These are phyloP conservation scores for Symmetrospora coprosmae DNA, from an alignment of 768 basidiomycete genomes.

Conservation along the genomic window DNA sequence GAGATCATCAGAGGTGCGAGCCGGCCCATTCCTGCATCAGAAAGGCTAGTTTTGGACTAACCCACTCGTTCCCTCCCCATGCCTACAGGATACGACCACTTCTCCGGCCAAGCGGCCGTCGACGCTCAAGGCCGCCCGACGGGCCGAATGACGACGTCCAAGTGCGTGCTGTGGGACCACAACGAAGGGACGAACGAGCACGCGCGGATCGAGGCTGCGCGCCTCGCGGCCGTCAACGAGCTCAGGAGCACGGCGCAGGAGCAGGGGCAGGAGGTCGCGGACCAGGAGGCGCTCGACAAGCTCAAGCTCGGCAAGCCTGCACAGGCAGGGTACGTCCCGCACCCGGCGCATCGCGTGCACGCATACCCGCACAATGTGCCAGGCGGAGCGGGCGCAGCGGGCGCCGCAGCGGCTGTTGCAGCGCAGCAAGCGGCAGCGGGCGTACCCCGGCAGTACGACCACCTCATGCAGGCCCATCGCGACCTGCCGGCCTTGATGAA, in stretches of 20 bases:
- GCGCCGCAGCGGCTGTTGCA: too few relatives aligned
- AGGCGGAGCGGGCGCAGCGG: too few relatives aligned
- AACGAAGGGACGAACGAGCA: conserved; percentile 13
- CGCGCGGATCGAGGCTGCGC: conserved; percentile 28
- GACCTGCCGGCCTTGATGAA: too few relatives aligned
- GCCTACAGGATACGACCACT: neutral
- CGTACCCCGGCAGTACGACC: too few relatives aligned
- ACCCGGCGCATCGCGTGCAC: too few relatives aligned
- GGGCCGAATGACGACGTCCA: neutral
- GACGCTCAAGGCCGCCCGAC: neutral
- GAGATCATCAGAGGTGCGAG: conserved; percentile 27
- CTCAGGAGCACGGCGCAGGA: neutral
- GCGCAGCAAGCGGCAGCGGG: too few relatives aligned
- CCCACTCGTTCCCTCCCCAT: too few relatives aligned
- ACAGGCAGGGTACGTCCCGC: too few relatives aligned
- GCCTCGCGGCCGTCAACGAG: conserved; percentile 18
- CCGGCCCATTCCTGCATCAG: neutral
- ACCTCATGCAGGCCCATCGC: too few relatives aligned
- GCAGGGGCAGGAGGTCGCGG: conserved; percentile 20
- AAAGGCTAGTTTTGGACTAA: too few relatives aligned
- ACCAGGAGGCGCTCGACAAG: conserved; percentile 23
- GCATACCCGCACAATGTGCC: too few relatives aligned
- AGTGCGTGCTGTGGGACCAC: conserved; percentile 27
- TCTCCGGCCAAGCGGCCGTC: neutral
- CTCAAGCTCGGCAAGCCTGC: conserved; percentile 17